Base-by-base conservation (phyloP, 441 rosid genomes). In the Capsella rubella region DNA sequence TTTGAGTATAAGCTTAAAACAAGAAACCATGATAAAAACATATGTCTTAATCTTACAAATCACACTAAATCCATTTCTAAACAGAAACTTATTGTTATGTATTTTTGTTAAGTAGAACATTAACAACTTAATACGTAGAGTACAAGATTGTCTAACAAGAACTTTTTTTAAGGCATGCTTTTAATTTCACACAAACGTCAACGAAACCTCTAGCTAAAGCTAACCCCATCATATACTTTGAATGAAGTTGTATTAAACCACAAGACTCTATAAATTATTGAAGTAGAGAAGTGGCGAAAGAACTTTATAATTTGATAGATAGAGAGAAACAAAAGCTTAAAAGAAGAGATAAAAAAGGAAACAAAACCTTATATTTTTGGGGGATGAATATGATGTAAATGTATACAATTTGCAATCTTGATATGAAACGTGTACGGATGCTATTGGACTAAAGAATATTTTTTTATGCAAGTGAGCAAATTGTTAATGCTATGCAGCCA, bases 401-500 rank as follows among this genome's bases (percentile, higher is more conserved):
- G 50, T 52, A 54, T 77, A 60, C 69, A 61, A 21, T 73, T 65
- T 55, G 16, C 79, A 65, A 14, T 50, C 34, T 27, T 58, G 29
- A 58, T 21, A 6, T 59, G 80, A 76, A 60, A 75, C 85, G 86
- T 82, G 83, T 66, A 61, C 67, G 79, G 37, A 42, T 8, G 8
- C 39, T 55, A 78, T 54, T 74, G 79, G 73, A 16, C 69, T 31
- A 67, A 49, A 46, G 77, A 80, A 75, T 82, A 83, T 80, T 34
- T 18, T 18, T 32, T 80, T 81, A 27, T 61, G 79, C 79, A 76
- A 74, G 47, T 77, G 70, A 78, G 65, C 82, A 81, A 86, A 84
- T 77, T 81, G 56, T 52, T 40, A 16, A 69, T 57, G 67, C 47
- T 71, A 49, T 49, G 28, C 8, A 69, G 43, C 71, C 43, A 69